phyloP scores from a whole-genome alignment of 768 basidiomycete genomes.

The Hypsizygus marmoreus region DNA sequence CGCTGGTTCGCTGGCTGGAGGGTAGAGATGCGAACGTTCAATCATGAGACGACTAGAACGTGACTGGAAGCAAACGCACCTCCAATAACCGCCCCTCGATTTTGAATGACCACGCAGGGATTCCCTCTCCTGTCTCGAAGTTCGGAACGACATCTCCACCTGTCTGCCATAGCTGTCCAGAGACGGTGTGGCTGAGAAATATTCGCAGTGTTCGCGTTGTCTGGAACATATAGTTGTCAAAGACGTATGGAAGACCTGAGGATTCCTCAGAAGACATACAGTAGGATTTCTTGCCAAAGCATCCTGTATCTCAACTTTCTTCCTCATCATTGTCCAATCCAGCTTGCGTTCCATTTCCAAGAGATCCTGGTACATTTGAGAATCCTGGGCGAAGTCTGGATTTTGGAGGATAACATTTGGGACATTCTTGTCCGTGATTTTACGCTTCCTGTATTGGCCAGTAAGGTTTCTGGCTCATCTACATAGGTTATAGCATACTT shows the following conservation, averaged over 20 bases:
- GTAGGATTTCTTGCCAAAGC: conserved; percentile 74
- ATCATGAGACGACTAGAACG: background rate
- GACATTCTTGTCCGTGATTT: conserved; percentile 77
- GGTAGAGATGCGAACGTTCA: conserved; percentile 1
- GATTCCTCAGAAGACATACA: conserved; percentile 38
- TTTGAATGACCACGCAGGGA: conserved; percentile 87
- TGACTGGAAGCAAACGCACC: conserved; percentile 47
- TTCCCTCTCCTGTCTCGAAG: conserved; percentile 84
- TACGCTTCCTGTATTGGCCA: conserved; percentile 59
- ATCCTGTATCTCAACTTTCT: conserved; percentile 89
- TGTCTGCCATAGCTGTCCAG: conserved; percentile 84
- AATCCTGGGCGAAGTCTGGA: conserved; percentile 78
- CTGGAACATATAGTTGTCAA: conserved; percentile 40
- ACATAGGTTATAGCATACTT: conserved; percentile 26
- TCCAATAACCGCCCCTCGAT: conserved; percentile 87
- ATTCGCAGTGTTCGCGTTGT: conserved; percentile 81
- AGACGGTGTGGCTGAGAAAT: conserved; percentile 87
- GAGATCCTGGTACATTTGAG: conserved; percentile 83
- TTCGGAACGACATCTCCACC: conserved; percentile 49
- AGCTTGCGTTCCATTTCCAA: conserved; percentile 88
- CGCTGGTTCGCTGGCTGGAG: conserved; percentile 60
- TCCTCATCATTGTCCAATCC: conserved; percentile 94
- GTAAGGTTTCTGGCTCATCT: background rate
- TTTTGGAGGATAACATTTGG: conserved; percentile 76
- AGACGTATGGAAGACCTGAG: conserved; percentile 12